Evolutionary conservation across 306 rosid genomes (phyloP).

Genomic region (Abrus precatorius): DNA sequence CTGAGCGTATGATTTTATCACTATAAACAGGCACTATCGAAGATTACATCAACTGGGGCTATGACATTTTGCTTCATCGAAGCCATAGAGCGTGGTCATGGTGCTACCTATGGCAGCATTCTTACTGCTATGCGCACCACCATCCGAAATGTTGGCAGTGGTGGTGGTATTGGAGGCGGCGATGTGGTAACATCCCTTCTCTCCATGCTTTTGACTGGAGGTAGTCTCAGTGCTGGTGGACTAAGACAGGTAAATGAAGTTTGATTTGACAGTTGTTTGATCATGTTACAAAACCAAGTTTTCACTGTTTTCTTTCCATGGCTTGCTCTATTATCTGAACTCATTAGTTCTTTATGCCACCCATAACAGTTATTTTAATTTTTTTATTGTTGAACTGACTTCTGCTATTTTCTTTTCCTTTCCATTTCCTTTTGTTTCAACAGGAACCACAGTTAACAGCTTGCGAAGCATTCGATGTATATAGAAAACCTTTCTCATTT

Average conservation of each 20-base stretch:
- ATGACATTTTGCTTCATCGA: conserved; percentile 98
- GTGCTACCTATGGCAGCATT: conserved; percentile 82
- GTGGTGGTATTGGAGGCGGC: conserved; percentile 61
- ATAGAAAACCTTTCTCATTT: conserved; percentile 75
- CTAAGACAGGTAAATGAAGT: conserved; percentile 65
- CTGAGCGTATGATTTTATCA: conserved; percentile 31
- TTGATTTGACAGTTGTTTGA: neutral
- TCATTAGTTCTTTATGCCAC: conserved; percentile 5
- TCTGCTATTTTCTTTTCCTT: conserved; percentile 34
- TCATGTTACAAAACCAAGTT: conserved; percentile 3
- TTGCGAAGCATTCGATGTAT: conserved; percentile 80
- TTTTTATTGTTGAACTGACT: conserved; percentile 40
- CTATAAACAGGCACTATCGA: conserved; percentile 85
- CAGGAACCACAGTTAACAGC: conserved; percentile 97
- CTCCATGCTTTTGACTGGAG: conserved; percentile 76
- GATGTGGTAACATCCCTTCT: conserved; percentile 65
- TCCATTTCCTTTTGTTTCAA: conserved; percentile 44
- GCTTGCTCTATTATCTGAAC: conserved; percentile 3
- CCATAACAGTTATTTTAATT: conserved; percentile 5
- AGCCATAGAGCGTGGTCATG: conserved; percentile 90
- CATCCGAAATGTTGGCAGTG: conserved; percentile 66
- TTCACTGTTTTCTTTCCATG: conserved; percentile 14
- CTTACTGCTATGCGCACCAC: conserved; percentile 83
- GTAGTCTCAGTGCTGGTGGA: conserved; percentile 58
- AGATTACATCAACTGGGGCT: conserved; percentile 95